phyloP scores from a whole-genome alignment of 257 asterid genomes.

The Nicotiana knightiana region DNA sequence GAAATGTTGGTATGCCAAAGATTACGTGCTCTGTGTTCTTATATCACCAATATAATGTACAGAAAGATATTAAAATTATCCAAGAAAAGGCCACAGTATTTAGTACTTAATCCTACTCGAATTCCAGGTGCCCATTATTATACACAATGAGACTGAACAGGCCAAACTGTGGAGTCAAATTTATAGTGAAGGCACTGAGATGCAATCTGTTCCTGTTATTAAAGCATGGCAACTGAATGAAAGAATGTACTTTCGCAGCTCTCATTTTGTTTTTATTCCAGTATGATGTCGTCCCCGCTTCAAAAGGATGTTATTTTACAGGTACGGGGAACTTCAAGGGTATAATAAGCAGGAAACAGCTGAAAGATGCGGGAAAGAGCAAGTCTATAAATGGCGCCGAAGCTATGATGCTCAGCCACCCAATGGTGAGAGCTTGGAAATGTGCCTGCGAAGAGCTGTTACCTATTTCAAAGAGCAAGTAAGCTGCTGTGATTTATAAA shows the following conservation, averaged over 20 bases:
- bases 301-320: constrained; percentile 15
- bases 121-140: constrained; percentile 68
- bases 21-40: not conserved
- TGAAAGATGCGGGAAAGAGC: constrained; percentile 73
- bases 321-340: constrained; percentile 95
- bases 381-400: constrained; percentile 90
- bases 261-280: not conserved
- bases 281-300: not conserved
- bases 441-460: constrained; percentile 94
- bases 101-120: constrained; percentile 16
- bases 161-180: constrained; percentile 70
- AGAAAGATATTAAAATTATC: not conserved
- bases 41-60: not conserved
- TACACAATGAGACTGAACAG: constrained; percentile 63
- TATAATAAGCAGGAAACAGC: constrained; percentile 87
- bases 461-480: constrained; percentile 78
- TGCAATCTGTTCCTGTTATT: constrained; percentile 67
- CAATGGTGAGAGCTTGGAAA: constrained; percentile 92
- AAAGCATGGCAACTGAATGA: constrained; percentile 95
- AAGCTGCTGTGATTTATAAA: constrained; percentile 18
- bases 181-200: constrained; percentile 54
- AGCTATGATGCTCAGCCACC: constrained; percentile 89
- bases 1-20: not conserved
- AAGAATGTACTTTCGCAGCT: constrained; percentile 54
- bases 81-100: not conserved